Evolutionary conservation across 2,329 filamentous ascomycete genomes (phyloP), one percentile per base, ranked within the genome.

Genomic region (Corniculantispora saksenae): DNA sequence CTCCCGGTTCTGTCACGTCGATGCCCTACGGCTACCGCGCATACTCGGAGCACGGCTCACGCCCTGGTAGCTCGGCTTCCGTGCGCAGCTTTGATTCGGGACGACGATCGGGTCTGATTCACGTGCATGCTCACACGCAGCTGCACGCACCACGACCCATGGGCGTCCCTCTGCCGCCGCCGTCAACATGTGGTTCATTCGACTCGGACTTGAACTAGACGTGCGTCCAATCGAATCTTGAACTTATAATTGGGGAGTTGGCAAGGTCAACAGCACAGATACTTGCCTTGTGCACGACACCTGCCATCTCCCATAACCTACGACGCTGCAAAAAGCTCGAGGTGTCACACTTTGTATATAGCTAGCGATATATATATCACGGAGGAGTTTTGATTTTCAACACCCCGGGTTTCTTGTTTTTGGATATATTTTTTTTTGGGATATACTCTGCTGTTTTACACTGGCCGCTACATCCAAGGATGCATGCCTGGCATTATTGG

Each of bases 51-150:
- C 61, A 57, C 32, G 53, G 61, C 27, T 58, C 54, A 19, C 53
- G 61, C 13, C 61, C 61, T 13, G 53, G 54, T 13, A 58, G 61
- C 45, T 50, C 61, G 13, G 53, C 53, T 9, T 57, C 53, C n/a
- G 61, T 27, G 23, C 43, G 53, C 13, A 63, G 61, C 53, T 57
- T 63, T 29, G 61, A 63, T 29, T 63, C 57, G 43, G 54, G 54
- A 17, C 53, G 61, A 12, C 61, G 61, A 5, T 32, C 61, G 32
- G 54, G 61, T 3, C 45, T 58, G 17, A 64, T 64, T 25, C 61
- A 64, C 23, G 61, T 64, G 29, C 61, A 64, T 15, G 61, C 61
- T 12, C 61, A 53, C 43, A 64, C 61, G 32, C 61, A 64, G 45
- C 54, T 64, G 45, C 61, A 64, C 21, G 61, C 61, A 21, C 61